These are phyloP conservation scores for Rhynchosporium agropyri DNA, from an alignment of 2,329 filamentous ascomycete species.

Conservation along the genomic window DNA sequence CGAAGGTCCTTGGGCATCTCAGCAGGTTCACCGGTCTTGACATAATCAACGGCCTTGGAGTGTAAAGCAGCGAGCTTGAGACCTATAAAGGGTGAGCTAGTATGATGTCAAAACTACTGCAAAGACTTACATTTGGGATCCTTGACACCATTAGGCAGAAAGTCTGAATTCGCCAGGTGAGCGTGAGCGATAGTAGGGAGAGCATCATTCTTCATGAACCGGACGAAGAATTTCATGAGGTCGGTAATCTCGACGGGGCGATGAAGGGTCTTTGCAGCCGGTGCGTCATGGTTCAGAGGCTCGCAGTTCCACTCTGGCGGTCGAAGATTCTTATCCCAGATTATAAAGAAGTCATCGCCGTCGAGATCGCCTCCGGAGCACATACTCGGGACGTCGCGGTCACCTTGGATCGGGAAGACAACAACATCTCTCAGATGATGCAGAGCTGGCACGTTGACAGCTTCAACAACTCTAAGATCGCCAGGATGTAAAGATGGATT, in stretches of 20 bases:
- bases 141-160: constrained; percentile 61
- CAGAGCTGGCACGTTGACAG: constrained; percentile 74
- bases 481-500: constrained; percentile 95
- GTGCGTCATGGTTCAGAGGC: constrained; percentile 76
- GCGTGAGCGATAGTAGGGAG: constrained; percentile 79
- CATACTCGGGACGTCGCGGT: constrained; percentile 88
- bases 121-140: constrained; percentile 63
- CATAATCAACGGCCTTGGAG: constrained; percentile 90
- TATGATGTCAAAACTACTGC: neutral
- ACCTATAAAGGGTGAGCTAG: constrained; percentile 45
- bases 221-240: constrained; percentile 83
- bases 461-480: constrained; percentile 84
- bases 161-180: constrained; percentile 79
- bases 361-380: constrained; percentile 95
- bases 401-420: constrained; percentile 81
- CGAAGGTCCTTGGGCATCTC: constrained; percentile 61
- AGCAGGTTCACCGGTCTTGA: constrained; percentile 83
- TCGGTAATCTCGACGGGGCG: constrained; percentile 71
- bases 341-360: constrained; percentile 91
- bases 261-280: constrained; percentile 57
- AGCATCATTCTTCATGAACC: constrained; percentile 88
- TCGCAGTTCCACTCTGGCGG: constrained; percentile 69
- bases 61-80: constrained; percentile 77
- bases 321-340: constrained; percentile 81
- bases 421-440: constrained; percentile 82